Base-by-base conservation (phyloP, 495 filamentous ascomycete genomes). In the Penicillium argentinense region DNA sequence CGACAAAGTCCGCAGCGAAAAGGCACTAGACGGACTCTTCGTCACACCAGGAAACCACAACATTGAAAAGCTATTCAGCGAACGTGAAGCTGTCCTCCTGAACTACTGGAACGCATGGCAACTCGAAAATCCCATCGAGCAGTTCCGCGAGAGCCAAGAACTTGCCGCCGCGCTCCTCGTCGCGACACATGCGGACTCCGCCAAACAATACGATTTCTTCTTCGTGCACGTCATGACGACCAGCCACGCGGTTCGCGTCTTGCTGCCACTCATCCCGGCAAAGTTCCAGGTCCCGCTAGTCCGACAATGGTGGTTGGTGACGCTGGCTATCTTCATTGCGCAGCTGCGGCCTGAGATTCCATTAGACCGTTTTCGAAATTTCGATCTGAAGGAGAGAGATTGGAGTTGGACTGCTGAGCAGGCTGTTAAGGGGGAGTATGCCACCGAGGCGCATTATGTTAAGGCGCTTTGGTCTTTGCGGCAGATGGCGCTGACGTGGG, bases 61-160 rank as follows among this genome's bases (percentile, higher is more conserved):
- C 57, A 76, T 93, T 28, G 71, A 78, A 3, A 64, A 67, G 5
- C 68, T 96, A 5, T 86, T 95, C 57, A 55, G 73, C n/a, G 68
- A 82, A 34, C 79, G 82, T 42, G 88, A 92, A 62, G 68, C 73
- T n/a, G 72, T 78, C 0, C 66, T 93, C 3, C 65, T 96, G 26
- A 82, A 91, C 39, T 87, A 95, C 70, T 97, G 88, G 88, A 92
- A 95, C 51, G 82, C 87, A 11, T 92, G 89, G 88, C 74, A 75
- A 14, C 73, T 91, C 30, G 71, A 73, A 5, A 60, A 87, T 40
- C 83, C 85, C 0, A 67, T 71, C 24, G 75, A 80, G 40, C 84
- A 87, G 54, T 95, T 97, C 65, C 75, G 83, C 41, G 79, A 88
- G 29, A 88, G 82, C 4, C 89, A 95, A 58, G 76, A 86, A 56